Conservation (phyloP, 345 rosid genomes). For the Salix viminalis region DNA sequence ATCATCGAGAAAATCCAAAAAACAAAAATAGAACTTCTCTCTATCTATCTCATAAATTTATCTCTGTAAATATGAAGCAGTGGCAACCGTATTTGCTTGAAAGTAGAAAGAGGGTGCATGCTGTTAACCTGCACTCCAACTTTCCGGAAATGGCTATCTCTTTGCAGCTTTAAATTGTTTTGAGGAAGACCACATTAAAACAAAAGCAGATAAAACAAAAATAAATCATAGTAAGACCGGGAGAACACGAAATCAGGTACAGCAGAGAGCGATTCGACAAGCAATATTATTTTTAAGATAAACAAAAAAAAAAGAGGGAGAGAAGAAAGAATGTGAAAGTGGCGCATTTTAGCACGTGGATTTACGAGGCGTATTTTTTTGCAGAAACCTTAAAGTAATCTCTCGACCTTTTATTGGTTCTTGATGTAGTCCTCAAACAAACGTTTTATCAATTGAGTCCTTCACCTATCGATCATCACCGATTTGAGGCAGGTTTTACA, state of each 20-base stretch:
- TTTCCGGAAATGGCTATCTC: constrained; percentile 62
- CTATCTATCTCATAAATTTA: not conserved
- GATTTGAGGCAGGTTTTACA: not conserved
- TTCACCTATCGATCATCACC: not conserved
- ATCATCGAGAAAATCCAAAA: constrained; percentile 2
- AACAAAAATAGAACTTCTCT: not conserved
- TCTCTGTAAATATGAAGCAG: not conserved
- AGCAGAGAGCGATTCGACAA: not conserved
- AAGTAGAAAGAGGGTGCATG: constrained; percentile 54
- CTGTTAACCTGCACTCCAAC: constrained; percentile 63
- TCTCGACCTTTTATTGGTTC: not conserved
- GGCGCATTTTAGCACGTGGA: constrained; percentile 57
- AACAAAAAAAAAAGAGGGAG: constrained; percentile 7
- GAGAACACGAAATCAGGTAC: not conserved
- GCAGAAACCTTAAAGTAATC: not conserved
- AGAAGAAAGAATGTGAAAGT: constrained; percentile 22
- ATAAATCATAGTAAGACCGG: not conserved
- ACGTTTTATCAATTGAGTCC: not conserved
- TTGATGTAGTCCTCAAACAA: not conserved
- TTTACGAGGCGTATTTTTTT: not conserved
- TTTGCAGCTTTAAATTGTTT: constrained; percentile 75
- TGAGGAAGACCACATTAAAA: constrained; percentile 5
- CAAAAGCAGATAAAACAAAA: constrained; percentile 19
- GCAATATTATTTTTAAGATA: not conserved
- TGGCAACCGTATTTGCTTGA: constrained; percentile 26